Conservation (phyloP, 106 monocot genomes). For the Dioscorea zingiberensis region DNA sequence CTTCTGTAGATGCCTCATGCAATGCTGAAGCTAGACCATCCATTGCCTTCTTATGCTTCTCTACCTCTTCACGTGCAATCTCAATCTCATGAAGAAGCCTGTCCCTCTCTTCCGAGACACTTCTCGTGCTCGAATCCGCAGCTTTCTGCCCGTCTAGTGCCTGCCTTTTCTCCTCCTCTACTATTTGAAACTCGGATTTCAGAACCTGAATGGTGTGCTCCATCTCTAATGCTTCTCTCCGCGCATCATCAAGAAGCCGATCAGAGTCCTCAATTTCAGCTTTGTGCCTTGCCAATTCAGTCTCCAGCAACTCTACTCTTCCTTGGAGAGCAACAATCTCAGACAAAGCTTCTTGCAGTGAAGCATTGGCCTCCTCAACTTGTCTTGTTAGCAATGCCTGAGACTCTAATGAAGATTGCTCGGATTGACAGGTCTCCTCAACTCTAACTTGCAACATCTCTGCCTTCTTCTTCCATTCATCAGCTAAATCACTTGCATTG, state of each 20-base stretch:
- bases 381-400: conserved; percentile 12
- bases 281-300: conserved; percentile 26
- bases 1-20: conserved; percentile 37
- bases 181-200: conserved; percentile 9
- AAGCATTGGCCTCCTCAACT: conserved; percentile 25
- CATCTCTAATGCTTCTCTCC: conserved; percentile 26
- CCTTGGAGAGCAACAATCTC: conserved; percentile 30
- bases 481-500: conserved; percentile 18
- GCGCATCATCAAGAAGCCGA: conserved; percentile 19
- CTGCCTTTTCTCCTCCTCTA: conserved; percentile 3
- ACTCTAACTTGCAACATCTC: conserved; percentile 20
- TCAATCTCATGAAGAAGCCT: conserved; percentile 28
- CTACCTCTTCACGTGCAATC: conserved; percentile 23
- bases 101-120: conserved; percentile 33
- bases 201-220: conserved; percentile 19
- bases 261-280: conserved; percentile 28
- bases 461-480: conserved; percentile 47
- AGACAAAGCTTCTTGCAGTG: conserved; percentile 15
- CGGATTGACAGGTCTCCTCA: conserved; percentile 29
- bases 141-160: conserved; percentile 6
- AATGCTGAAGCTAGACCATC: conserved; percentile 52
- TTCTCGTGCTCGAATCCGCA: conserved; percentile 19
- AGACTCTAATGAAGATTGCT: conserved; percentile 16
- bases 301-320: conserved; percentile 35
- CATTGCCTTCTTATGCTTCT: conserved; percentile 43